Conservation (phyloP, 2,329 filamentous ascomycete species). For the Fusarium secorum region DNA sequence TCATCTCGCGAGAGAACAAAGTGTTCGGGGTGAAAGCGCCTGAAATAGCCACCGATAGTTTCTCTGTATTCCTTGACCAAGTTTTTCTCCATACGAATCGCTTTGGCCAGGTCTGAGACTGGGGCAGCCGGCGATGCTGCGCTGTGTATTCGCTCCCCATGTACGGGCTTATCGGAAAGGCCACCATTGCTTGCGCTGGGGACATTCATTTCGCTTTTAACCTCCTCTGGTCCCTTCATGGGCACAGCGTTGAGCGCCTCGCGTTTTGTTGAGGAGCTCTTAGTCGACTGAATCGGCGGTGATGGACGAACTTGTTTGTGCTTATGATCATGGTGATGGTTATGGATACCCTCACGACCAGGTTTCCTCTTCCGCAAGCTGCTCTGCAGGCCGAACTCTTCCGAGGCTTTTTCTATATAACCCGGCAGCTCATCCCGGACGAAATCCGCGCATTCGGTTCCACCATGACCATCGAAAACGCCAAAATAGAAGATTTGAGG, state of each 20-base stretch:
- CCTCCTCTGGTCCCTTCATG: constrained; percentile 59
- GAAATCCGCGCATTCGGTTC: constrained; percentile 86
- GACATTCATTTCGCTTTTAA: constrained; percentile 49
- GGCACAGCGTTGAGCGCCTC: constrained; percentile 50
- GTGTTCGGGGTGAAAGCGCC: constrained; percentile 83
- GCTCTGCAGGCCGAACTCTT: constrained; percentile 78
- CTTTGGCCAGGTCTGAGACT: constrained; percentile 64
- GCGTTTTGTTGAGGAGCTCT: constrained; percentile 34
- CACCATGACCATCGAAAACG: constrained; percentile 95
- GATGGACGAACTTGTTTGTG: constrained; percentile 17
- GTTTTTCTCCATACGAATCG: constrained; percentile 72
- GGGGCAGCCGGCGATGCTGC: constrained; percentile 57
- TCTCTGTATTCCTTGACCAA: constrained; percentile 81
- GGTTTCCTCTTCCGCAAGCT: constrained; percentile 65
- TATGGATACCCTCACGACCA: constrained; percentile 37
- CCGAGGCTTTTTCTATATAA: constrained; percentile 85
- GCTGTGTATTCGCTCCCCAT: constrained; percentile 49
- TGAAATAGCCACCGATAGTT: constrained; percentile 92
- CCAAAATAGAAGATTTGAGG: constrained; percentile 98
- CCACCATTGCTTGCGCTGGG: constrained; percentile 45
- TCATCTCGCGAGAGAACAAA: constrained; percentile 61
- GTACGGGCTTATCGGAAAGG: constrained; percentile 48
- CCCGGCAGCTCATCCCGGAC: constrained; percentile 83
- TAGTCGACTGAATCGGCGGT: constrained; percentile 5
- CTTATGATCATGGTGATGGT: constrained; percentile 34